Evolutionary conservation across 257 asterid species (phyloP).

Genomic region (Eustoma russellianum): DNA sequence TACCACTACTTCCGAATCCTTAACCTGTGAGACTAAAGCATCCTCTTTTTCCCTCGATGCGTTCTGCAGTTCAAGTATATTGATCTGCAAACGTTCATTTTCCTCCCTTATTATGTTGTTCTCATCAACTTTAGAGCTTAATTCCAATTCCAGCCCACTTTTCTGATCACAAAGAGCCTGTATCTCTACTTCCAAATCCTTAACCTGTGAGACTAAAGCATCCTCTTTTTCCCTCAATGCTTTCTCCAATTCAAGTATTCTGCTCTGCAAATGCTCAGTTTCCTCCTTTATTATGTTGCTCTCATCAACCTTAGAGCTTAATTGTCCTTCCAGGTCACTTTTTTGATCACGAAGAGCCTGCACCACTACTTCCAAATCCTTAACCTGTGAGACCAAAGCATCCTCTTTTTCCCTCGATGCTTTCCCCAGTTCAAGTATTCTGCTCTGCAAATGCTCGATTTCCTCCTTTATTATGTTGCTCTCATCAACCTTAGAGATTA

Average conservation of each 20-base stretch:
- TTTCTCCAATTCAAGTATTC: conserved; percentile 33
- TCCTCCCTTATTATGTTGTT: conserved; percentile 11
- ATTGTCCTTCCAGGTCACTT: conserved; percentile 44
- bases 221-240: conserved; percentile 25
- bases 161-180: conserved; percentile 13
- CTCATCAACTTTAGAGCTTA: conserved; percentile 30
- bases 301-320: conserved; percentile 32
- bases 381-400: conserved; percentile 14
- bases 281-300: conserved; percentile 12
- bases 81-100: conserved; percentile 16
- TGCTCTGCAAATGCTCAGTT: conserved; percentile 16
- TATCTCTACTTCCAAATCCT: conserved; percentile 8
- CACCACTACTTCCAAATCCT: conserved; percentile 8
- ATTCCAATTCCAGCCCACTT: conserved; percentile 42
- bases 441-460: conserved; percentile 15
- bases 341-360: conserved; percentile 14
- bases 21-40: conserved; percentile 14
- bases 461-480: conserved; percentile 12
- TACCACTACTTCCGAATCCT: conserved; percentile 8
- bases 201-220: conserved; percentile 9
- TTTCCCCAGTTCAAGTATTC: conserved; percentile 33
- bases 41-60: conserved; percentile 33
- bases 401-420: conserved; percentile 33
- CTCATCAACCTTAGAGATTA: conserved; percentile 30
- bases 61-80: conserved; percentile 32